phyloP scores from a whole-genome alignment of 768 basidiomycete species.

The Leccinum olivaceopallidum region DNA sequence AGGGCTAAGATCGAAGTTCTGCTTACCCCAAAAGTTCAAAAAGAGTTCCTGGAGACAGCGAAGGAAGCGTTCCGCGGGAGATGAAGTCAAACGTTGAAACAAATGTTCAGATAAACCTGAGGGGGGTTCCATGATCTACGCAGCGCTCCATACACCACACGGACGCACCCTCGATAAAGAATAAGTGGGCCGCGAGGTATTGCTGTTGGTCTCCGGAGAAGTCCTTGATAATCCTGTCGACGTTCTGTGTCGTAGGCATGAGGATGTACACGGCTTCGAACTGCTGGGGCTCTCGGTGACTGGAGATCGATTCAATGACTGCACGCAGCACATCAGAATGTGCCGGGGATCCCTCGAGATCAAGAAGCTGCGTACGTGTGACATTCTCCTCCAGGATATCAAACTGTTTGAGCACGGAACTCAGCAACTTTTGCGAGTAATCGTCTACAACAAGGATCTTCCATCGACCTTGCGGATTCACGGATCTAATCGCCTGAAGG shows the following conservation, averaged over 20 bases:
- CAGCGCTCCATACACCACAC: background rate
- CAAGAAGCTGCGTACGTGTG: constrained; percentile 63
- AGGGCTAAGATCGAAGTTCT: background rate
- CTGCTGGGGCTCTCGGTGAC: constrained; percentile 76
- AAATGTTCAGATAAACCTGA: constrained; percentile 77
- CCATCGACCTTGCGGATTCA: constrained; percentile 87
- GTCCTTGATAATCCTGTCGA: constrained; percentile 88
- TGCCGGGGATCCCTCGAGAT: background rate
- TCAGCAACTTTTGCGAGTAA: constrained; percentile 79
- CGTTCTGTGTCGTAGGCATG: constrained; percentile 93
- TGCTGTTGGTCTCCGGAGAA: constrained; percentile 63
- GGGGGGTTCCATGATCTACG: constrained; percentile 2
- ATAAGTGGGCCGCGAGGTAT: constrained; percentile 86
- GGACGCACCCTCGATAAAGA: constrained; percentile 85
- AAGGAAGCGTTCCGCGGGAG: constrained; percentile 77
- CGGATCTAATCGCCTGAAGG: constrained; percentile 83
- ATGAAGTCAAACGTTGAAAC: constrained; percentile 72
- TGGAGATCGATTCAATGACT: constrained; percentile 94
- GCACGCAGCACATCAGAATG: constrained; percentile 15
- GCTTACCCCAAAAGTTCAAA: constrained; percentile 90
- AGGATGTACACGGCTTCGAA: constrained; percentile 94
- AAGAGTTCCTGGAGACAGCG: constrained; percentile 82
- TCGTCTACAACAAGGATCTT: constrained; percentile 98
- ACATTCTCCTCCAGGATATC: constrained; percentile 97
- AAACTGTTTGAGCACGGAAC: constrained; percentile 86